phyloP scores from a whole-genome alignment of 106 monocot genomes.

The Apostasia shenzhenica region DNA sequence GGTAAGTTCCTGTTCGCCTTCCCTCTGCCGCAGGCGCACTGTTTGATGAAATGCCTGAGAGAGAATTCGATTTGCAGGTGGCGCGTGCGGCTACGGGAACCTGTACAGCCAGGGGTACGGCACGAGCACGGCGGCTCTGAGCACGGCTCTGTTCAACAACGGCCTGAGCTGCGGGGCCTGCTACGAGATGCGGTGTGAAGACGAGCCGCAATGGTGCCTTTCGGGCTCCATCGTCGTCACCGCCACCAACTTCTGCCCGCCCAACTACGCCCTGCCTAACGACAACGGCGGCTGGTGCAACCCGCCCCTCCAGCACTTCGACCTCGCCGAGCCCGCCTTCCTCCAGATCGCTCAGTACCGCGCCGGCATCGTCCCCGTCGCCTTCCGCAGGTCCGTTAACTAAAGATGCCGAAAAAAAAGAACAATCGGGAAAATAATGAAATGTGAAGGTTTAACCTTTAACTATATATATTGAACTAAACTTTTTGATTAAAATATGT shows the following conservation, averaged over 20 bases:
- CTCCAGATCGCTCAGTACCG: conserved; percentile 44
- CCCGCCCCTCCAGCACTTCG: conserved; percentile 52
- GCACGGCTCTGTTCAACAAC: conserved; percentile 38
- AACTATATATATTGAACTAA: background rate
- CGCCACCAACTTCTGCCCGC: conserved; percentile 53
- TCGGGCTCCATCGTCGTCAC: conserved; percentile 38
- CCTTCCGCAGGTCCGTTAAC: conserved; percentile 26
- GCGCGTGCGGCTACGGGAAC: conserved; percentile 41
- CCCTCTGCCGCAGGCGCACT: background rate
- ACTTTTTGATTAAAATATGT: background rate
- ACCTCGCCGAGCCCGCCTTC: conserved; percentile 47
- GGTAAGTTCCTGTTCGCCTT: conserved; percentile 14
- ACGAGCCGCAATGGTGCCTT: conserved; percentile 39
- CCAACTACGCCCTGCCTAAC: conserved; percentile 38
- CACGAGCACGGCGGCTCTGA: conserved; percentile 42
- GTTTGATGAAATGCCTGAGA: background rate
- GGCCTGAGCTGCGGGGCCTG: conserved; percentile 44
- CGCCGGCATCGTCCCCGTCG: conserved; percentile 40
- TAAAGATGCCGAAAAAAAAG: too few relatives aligned
- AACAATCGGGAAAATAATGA: background rate
- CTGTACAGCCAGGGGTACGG: conserved; percentile 48
- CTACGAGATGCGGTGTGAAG: conserved; percentile 39
- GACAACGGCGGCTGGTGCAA: conserved; percentile 61
- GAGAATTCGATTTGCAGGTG: conserved; percentile 13
- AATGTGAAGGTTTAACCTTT: too few relatives aligned